A percentile compares a stretch with the other conserved stretches of the same genome.
These are phyloP conservation scores for Babesia ovis DNA, from an alignment of 169 alveolate species.

Conservation along the genomic window DNA sequence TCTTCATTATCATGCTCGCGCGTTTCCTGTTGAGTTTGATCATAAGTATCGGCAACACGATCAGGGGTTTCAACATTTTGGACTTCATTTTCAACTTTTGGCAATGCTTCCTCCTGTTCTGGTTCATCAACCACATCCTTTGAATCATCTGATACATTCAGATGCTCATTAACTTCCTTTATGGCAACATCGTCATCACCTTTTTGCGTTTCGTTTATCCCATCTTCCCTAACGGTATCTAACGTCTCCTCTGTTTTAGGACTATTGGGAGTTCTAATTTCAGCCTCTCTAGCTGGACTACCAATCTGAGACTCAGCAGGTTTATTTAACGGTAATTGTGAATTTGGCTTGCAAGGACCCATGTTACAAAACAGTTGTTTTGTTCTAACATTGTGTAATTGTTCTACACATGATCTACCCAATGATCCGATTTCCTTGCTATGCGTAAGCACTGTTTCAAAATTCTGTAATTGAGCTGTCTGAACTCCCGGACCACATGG, in stretches of 20 bases:
- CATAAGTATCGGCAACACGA: not conserved
- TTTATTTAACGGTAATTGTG: not conserved
- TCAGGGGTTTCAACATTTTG: not conserved
- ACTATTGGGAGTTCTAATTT: not conserved
- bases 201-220: not conserved
- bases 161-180: not conserved
- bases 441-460: conserved; percentile 20
- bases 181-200: not conserved
- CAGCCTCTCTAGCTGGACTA: not conserved
- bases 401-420: conserved; percentile 60
- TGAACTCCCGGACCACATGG: conserved; percentile 55
- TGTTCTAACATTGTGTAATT: conserved; percentile 4
- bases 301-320: not conserved
- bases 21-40: not conserved
- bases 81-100: not conserved
- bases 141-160: not conserved
- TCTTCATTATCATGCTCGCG: not conserved
- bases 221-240: not conserved
- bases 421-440: conserved; percentile 7
- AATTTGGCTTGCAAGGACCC: conserved; percentile 17
- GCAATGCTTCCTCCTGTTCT: too few species aligned
- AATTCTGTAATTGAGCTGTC: conserved; percentile 13
- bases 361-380: conserved; percentile 37
- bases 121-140: too few species aligned
- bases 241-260: not conserved